These are phyloP conservation scores for Neurospora sp. DNA, from an alignment of 495 filamentous ascomycete species.

Conservation along the genomic window DNA sequence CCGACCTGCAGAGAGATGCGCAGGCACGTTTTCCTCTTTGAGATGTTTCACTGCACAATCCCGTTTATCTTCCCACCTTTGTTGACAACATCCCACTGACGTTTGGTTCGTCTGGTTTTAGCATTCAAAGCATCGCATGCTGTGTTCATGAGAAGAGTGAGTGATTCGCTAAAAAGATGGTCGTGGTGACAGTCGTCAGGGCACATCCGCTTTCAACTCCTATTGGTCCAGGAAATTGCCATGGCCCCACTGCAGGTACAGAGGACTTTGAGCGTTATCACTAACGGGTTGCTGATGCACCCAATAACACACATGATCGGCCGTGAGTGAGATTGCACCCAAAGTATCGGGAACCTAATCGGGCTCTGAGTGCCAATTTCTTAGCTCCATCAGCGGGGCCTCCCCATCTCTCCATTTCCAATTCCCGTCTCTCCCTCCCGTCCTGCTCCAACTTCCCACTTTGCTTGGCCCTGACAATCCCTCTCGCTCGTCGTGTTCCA, in stretches of 20 bases:
- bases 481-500: not conserved
- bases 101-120: not conserved
- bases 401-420: not conserved
- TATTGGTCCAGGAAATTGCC: not conserved
- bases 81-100: not conserved
- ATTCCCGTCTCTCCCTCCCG: not conserved
- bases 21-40: slow-evolving; percentile 21
- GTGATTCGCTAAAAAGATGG: not conserved
- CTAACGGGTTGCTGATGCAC: not conserved
- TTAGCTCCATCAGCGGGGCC: not conserved
- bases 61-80: not conserved
- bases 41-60: not conserved
- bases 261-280: not conserved
- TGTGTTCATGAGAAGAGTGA: not conserved
- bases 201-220: not conserved
- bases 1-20: slow-evolving; percentile 6
- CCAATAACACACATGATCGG: not conserved
- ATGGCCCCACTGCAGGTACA: not conserved
- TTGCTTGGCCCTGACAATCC: not conserved
- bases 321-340: not conserved
- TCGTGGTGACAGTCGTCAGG: not conserved
- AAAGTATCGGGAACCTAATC: not conserved
- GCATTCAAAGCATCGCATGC: not conserved
- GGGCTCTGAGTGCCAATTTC: not conserved
- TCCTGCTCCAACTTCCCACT: not conserved